Conservation (phyloP, 371 early-diverging fungal species). For the Mortierella sp. region DNA sequence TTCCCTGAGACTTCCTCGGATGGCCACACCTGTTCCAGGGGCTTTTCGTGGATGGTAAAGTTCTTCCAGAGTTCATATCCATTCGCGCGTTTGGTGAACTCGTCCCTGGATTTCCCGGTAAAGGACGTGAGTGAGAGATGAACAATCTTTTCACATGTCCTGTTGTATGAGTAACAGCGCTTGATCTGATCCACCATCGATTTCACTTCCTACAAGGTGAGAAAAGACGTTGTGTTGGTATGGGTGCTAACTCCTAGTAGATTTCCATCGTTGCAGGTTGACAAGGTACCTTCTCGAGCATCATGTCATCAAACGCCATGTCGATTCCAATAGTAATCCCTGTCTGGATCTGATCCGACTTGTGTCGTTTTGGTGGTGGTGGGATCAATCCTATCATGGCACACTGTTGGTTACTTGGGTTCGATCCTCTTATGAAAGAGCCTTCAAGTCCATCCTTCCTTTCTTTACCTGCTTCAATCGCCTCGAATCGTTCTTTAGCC, state of each 20-base stretch:
- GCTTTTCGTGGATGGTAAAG: slow-evolving; percentile 57
- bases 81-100: slow-evolving; percentile 37
- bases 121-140: slow-evolving; percentile 62
- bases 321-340: slow-evolving; percentile 75
- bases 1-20: slow-evolving; percentile 60
- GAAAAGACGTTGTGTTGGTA: slow-evolving; percentile 19
- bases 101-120: slow-evolving; percentile 55
- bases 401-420: no score
- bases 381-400: slow-evolving; percentile 23
- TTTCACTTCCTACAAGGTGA: slow-evolving; percentile 62
- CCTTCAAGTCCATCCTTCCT: no score
- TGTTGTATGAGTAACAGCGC: slow-evolving; percentile 77
- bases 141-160: slow-evolving; percentile 55
- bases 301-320: slow-evolving; percentile 79
- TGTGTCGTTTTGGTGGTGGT: slow-evolving; percentile 36
- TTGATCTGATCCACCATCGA: slow-evolving; percentile 74
- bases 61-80: slow-evolving; percentile 60
- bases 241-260: no score
- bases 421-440: no score
- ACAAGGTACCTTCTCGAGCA: slow-evolving; percentile 82
- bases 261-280: no score
- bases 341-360: slow-evolving; percentile 50
- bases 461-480: slow-evolving; percentile 41
- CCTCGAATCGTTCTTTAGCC: slow-evolving; percentile 51
- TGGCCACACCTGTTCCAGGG: slow-evolving; percentile 55